Evolutionary conservation across 2,329 filamentous ascomycete species (phyloP), one percentile per base, ranked within the genome.

Genomic region (Neophaeococcomyces mojaviensis): DNA sequence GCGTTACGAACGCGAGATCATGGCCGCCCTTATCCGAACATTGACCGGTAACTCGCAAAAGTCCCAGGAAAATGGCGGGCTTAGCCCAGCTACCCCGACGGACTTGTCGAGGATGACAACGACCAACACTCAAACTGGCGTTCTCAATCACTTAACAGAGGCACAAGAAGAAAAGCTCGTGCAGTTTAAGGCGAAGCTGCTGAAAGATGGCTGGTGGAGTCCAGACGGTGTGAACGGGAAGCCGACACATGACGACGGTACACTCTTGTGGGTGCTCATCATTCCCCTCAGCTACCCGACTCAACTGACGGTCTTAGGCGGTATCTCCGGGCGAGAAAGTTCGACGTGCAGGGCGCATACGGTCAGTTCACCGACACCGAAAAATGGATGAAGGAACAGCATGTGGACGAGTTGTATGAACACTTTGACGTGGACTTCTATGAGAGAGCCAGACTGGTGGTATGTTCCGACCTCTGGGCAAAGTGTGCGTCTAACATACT

Each of bases 341-440:
- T 90, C 72, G 70, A 83, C 22, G 77, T 86, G 8, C 68, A 80
- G 55, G 88, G 90, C 55, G 89, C 89, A 10, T 82, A 82, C 62
- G 75, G 70, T 49, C 89, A 96, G 68, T 94, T 95, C 69, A 81
- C 82, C 59, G 86, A 88, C 45, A 95, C 88, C 0, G 88, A 94
- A 65, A 79, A 86, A 48, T 96, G 89, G 86, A 81, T 89, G 50
- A 78, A 78, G 55, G 80, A 85, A 51, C 90, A 90, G 64, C 73
- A 86, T 55, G 76, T 95, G 39, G 79, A 88, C 51, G 72, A 79
- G 36, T 72, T 96, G 31, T 96, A 95, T 68, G 78, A 85, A 61
- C 89, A 85, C 26, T 94, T 96, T 59, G 87, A 94, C 49, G 68
- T 89, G 18, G 78, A 86, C 2, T 83, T 88, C 46, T 96, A 89